Evolutionary conservation across 1,284 basidiomycete genomes (phyloP).

Genomic region (Tilletia setariae): DNA sequence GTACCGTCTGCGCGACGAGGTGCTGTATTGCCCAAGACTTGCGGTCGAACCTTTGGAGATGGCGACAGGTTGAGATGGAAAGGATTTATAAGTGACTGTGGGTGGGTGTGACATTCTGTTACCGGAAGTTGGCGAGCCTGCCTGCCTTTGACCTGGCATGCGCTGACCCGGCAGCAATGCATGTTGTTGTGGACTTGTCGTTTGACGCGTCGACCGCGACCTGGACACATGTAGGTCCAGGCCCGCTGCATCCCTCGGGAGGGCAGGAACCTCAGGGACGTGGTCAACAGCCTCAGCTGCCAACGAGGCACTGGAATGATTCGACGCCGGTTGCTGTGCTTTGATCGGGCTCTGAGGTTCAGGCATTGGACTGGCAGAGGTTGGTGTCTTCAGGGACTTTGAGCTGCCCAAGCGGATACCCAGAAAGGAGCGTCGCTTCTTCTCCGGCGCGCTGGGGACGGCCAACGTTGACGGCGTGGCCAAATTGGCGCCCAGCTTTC

Average conservation of each 20-base stretch:
- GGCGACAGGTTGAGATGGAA: no score
- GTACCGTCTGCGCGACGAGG: background rate
- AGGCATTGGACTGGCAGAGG: background rate
- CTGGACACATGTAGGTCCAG: no score
- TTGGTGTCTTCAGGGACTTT: background rate
- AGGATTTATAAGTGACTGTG: no score
- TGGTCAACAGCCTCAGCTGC: no score
- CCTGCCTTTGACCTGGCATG: background rate
- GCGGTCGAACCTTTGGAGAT: no score
- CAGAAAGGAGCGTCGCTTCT: constrained; percentile 13
- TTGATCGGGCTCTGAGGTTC: no score
- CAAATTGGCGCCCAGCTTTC: background rate
- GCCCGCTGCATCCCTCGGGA: no score
- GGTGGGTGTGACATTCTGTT: no score
- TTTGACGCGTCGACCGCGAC: background rate
- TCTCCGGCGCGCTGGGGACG: background rate
- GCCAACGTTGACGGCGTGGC: background rate
- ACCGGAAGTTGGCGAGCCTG: background rate
- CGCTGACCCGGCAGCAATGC: background rate
- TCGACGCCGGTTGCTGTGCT: no score
- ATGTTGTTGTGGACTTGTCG: background rate
- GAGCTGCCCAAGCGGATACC: background rate
- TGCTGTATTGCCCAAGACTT: background rate
- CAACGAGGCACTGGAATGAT: no score
- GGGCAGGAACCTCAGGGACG: no score